A percentile compares a stretch with the other conserved stretches of the same genome.
Conservation (phyloP, 106 monocot species). For the Narthecium ossifragum region DNA sequence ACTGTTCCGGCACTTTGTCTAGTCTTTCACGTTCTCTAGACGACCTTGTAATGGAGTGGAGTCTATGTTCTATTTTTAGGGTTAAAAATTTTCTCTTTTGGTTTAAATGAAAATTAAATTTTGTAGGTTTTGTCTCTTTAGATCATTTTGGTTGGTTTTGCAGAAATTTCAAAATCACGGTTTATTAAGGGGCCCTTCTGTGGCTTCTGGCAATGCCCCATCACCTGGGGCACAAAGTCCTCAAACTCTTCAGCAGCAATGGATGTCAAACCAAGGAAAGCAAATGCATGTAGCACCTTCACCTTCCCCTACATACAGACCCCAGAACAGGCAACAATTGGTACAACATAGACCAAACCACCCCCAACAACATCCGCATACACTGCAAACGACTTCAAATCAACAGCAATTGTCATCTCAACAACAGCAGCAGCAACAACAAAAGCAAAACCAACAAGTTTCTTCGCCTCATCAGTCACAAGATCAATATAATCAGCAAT, state of each 20-base stretch:
- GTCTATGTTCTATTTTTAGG: background rate
- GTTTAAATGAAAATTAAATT: background rate
- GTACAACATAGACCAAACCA: constrained; percentile 49
- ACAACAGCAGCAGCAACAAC: constrained; percentile 17
- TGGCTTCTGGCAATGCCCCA: constrained; percentile 22
- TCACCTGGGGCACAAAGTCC: constrained; percentile 33
- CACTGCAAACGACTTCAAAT: constrained; percentile 18
- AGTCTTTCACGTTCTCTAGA: too few relatives aligned
- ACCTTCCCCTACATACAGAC: constrained; percentile 44
- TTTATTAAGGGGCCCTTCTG: constrained; percentile 33
- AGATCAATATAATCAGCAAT: constrained; percentile 25
- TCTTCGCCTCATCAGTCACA: constrained; percentile 15
- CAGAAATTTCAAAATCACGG: constrained; percentile 49
- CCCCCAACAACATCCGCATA: constrained; percentile 19
- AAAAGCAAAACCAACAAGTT: constrained; percentile 4
- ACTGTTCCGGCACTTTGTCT: too few relatives aligned
- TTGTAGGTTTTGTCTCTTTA: background rate
- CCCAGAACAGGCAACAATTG: constrained; percentile 38
- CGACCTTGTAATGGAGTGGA: background rate
- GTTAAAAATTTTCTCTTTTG: background rate
- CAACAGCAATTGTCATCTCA: constrained; percentile 42
- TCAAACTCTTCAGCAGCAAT: constrained; percentile 44
- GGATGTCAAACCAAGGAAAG: constrained; percentile 41
- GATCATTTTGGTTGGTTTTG: too few relatives aligned
- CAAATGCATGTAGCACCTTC: constrained; percentile 30